Base-by-base conservation (phyloP, 805 yeast genomes). In the Starmerella stellata region DNA sequence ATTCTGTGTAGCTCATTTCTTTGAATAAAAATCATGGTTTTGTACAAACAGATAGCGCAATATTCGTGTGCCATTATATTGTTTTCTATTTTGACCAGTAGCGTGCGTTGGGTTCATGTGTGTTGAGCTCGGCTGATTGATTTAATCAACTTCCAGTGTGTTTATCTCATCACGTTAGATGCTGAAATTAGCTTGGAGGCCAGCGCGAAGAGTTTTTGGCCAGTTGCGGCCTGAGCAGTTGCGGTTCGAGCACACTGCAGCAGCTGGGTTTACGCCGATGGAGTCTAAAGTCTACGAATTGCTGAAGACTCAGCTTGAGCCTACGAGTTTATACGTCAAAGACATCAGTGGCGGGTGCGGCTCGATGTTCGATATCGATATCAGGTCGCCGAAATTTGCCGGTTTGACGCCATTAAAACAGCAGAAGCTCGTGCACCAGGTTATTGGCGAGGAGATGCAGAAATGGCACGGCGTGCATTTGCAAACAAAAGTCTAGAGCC, bases 271-370 rank as follows among this genome's bases (percentile, higher is more conserved):
- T 32, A 75, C 65, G 44, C 73, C 65, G 15, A 75, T 75, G 51
- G 94, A 83, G 56, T 55, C 61, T 37, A 65, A 74, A 54, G 69
- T 83, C 20, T 75, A 62, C 51, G 59, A 65, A 20, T 72, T 72
- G 40, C 61, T 83, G 30, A 51, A 64, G 9, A 56, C 63, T 19
- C 66, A 66, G 39, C 69, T 87, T 35, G 47, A 62, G 5, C 95
- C 98, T 2, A 56, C 60, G 23, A 59, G 58, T 27, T 60, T 85
- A 34, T 64, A 66, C 21, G 95, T 87, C 5, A 64, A 66, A 46
- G 96, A 87, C 54, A 74, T 87, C 7, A 75, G 90, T 21, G 96
- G 87, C 16, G 98, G 98, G 1, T 90, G 98, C 60, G 98, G 98
- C 1, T 83, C 95, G 5, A 90, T 90, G 98, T 90, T 82, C 60